Conservation (phyloP, 1,139 yeast genomes). For the Lodderomyces oxycetoniae region DNA sequence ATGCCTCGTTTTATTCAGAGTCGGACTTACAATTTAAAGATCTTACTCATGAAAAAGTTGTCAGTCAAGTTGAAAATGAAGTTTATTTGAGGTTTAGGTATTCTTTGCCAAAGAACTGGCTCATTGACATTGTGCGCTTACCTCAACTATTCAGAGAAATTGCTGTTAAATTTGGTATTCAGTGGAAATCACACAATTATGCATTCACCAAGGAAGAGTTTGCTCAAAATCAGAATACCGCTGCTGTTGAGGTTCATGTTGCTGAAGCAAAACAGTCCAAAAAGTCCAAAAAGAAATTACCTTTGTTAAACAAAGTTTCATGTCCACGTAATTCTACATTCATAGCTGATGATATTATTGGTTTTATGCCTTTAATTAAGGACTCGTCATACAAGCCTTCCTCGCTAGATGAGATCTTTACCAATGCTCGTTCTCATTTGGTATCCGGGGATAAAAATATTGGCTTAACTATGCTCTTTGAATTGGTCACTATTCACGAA, state of each 20-base stretch:
- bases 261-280: constrained; percentile 15
- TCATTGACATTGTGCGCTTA: constrained; percentile 26
- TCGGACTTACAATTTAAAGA: constrained; percentile 42
- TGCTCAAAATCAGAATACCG: constrained; percentile 14
- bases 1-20: constrained; percentile 39
- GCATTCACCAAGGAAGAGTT: constrained; percentile 45
- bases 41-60: constrained; percentile 43
- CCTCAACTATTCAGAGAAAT: constrained; percentile 63
- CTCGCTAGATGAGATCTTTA: constrained; percentile 74
- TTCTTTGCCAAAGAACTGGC: constrained; percentile 49
- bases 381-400: constrained; percentile 63
- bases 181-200: constrained; percentile 62
- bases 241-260: constrained; percentile 15
- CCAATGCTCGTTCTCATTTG: constrained; percentile 56
- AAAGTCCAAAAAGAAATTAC: constrained; percentile 24
- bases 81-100: constrained; percentile 62
- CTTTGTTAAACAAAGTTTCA: constrained; percentile 19
- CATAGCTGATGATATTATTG: constrained; percentile 56
- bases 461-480: constrained; percentile 58
- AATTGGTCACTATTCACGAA: constrained; percentile 69
- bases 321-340: constrained; percentile 40
- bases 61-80: constrained; percentile 42
- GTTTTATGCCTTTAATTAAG: constrained; percentile 70
- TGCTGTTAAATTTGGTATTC: constrained; percentile 79
- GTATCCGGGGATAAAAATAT: constrained; percentile 29